Percentiles rank a stretch among this genome's conserved stretches.
Evolutionary conservation across 805 yeast species (phyloP).

Genomic region (Candida suzukii): DNA sequence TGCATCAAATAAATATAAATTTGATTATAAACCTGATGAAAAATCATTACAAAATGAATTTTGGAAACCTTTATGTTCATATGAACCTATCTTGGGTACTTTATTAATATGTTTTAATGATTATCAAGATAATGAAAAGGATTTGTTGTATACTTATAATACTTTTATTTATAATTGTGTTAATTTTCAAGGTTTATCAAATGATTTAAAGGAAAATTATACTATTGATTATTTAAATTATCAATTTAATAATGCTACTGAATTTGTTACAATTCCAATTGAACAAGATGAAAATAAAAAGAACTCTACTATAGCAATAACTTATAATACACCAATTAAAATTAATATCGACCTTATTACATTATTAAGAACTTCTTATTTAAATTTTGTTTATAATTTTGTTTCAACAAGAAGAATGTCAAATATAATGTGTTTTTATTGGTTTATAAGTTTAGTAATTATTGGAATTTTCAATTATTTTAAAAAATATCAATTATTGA

Average conservation of each 20-base stretch:
- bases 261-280: too few species aligned
- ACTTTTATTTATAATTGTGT: conserved; percentile 13
- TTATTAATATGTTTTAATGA: conserved; percentile 17
- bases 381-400: conserved; percentile 14
- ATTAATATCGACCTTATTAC: conserved; percentile 3
- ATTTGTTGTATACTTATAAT: background rate
- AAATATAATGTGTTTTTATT: conserved; percentile 12
- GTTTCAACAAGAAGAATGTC: conserved; percentile 8
- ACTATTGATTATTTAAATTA: too few species aligned
- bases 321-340: conserved; percentile 9
- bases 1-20: conserved; percentile 8
- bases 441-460: conserved; percentile 11
- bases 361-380: conserved; percentile 10
- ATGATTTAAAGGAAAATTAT: too few species aligned
- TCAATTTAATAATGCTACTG: background rate
- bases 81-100: conserved; percentile 20
- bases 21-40: conserved; percentile 8
- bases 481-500: conserved; percentile 5
- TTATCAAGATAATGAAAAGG: background rate
- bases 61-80: conserved; percentile 18
- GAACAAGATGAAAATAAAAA: too few species aligned
- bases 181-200: too few species aligned
- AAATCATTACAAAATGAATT: conserved; percentile 7
- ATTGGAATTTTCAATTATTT: conserved; percentile 12
- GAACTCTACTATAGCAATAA: background rate